A percentile compares a stretch with the other conserved stretches of the same genome.
Evolutionary conservation across 192 early-diverging fungal species (phyloP).

Genomic region (Coemansia sp.): DNA sequence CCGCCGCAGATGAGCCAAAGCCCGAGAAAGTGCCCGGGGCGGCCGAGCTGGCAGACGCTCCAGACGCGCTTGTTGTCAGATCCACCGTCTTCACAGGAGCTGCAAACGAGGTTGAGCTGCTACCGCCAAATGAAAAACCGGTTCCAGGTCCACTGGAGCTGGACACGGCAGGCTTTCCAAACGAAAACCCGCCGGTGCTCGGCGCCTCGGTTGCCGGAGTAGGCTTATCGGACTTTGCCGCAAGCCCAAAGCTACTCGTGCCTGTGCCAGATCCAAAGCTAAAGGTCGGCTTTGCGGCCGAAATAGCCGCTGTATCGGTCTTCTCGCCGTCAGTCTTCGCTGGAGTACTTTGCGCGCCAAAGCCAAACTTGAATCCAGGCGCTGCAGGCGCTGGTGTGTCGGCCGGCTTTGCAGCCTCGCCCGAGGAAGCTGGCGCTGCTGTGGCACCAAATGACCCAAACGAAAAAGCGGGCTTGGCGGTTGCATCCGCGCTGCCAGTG

Average conservation of each 20-base stretch:
- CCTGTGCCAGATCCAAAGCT: conserved; percentile 8
- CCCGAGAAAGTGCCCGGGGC: neutral
- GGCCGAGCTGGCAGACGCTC: conserved; percentile 7
- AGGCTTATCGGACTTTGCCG: neutral
- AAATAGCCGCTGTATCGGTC: neutral
- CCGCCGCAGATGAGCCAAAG: conserved; percentile 13
- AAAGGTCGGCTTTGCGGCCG: conserved; percentile 19
- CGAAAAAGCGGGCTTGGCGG: conserved; percentile 6
- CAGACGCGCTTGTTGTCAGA: conserved; percentile 8
- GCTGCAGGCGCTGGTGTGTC: neutral
- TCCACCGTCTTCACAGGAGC: conserved; percentile 32
- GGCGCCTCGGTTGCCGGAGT: neutral
- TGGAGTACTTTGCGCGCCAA: conserved; percentile 4
- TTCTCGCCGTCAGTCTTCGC: neutral
- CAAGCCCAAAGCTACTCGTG: neutral
- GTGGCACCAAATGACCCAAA: conserved; percentile 12
- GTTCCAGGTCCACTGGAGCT: neutral
- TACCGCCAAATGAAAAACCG: conserved; percentile 10
- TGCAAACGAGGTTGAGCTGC: conserved; percentile 6
- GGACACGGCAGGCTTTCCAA: conserved; percentile 11
- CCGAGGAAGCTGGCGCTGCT: neutral
- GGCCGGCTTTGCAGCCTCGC: conserved; percentile 2
- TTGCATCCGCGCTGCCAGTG: neutral
- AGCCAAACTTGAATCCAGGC: conserved; percentile 10
- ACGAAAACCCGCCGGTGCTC: conserved; percentile 9